Evolutionary conservation across 1,284 basidiomycete species (phyloP).

Genomic region (Violaceomyces palustris): DNA sequence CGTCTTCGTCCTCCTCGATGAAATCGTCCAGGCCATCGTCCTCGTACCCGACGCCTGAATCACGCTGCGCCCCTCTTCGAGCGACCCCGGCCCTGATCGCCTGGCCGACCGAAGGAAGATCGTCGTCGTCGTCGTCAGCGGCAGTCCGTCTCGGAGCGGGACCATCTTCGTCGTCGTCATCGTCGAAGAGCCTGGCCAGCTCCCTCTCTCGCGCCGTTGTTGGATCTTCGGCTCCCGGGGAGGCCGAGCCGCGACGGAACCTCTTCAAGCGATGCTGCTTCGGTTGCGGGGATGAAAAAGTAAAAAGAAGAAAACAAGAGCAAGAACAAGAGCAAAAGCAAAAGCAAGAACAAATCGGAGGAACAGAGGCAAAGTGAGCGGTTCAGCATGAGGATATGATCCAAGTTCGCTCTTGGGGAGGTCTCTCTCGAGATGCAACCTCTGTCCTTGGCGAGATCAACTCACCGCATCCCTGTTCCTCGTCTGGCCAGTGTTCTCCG

Average conservation of each 20-base stretch:
- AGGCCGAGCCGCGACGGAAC: conserved; percentile 56
- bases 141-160: conserved; percentile 55
- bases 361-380: too few relatives aligned
- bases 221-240: conserved; percentile 57
- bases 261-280: conserved; percentile 47
- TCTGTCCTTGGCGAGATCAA: background rate
- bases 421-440: too few relatives aligned
- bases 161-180: conserved; percentile 66
- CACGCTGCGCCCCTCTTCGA: conserved; percentile 10
- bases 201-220: conserved; percentile 59
- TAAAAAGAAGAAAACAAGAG: background rate
- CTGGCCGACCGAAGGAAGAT: conserved; percentile 46
- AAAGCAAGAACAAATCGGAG: too few relatives aligned
- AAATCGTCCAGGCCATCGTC: conserved; percentile 60
- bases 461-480: conserved; percentile 40
- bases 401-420: too few relatives aligned
- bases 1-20: conserved; percentile 71
- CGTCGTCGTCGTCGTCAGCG: conserved; percentile 55
- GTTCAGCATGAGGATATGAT: too few relatives aligned
- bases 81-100: conserved; percentile 30
- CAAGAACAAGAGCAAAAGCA: too few relatives aligned
- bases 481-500: conserved; percentile 81
- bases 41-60: conserved; percentile 35
- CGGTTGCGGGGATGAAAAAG: conserved; percentile 55
- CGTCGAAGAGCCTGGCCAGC: conserved; percentile 70